Evolutionary conservation across 257 asterid species (phyloP).

Genomic region (Euphrasia confusa): DNA sequence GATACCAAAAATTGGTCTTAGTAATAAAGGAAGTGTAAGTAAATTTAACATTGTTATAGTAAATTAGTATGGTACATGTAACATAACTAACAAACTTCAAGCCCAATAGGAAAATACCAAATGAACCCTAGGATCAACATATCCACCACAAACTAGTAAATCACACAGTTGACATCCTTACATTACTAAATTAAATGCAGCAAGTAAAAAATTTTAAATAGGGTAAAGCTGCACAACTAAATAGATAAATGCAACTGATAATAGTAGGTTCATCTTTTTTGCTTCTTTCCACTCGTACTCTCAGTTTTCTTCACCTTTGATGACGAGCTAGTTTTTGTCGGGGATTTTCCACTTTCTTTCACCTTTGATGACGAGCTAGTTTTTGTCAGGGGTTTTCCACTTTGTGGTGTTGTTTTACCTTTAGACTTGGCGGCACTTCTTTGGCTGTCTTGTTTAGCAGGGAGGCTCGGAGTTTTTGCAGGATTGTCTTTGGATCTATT

Average conservation of each 20-base stretch:
- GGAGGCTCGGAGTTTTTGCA: conserved; percentile 42
- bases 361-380: conserved; percentile 47
- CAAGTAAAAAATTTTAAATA: not conserved
- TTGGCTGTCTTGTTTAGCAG: conserved; percentile 42
- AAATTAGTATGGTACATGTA: too few relatives aligned
- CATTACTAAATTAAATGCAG: conserved; percentile 23
- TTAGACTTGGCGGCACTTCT: conserved; percentile 45
- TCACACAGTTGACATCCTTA: conserved; percentile 6
- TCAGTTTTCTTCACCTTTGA: conserved; percentile 61
- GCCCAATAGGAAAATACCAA: too few relatives aligned
- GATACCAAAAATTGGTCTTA: too few relatives aligned
- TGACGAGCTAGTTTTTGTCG: conserved; percentile 39
- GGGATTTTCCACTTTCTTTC: conserved; percentile 37
- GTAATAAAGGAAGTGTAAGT: too few relatives aligned
- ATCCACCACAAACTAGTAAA: conserved; percentile 22
- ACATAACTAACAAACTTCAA: too few relatives aligned
- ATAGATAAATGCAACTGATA: not conserved
- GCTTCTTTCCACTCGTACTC: conserved; percentile 53
- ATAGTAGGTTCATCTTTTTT: conserved; percentile 33
- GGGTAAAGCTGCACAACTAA: conserved; percentile 16
- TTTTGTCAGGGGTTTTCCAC: conserved; percentile 32
- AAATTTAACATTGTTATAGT: too few relatives aligned
- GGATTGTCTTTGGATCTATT: conserved; percentile 45
- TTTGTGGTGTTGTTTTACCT: conserved; percentile 42
- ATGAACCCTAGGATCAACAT: conserved; percentile 23